Base-by-base conservation (phyloP, 768 basidiomycete species). In the Tulasnella sp. region DNA sequence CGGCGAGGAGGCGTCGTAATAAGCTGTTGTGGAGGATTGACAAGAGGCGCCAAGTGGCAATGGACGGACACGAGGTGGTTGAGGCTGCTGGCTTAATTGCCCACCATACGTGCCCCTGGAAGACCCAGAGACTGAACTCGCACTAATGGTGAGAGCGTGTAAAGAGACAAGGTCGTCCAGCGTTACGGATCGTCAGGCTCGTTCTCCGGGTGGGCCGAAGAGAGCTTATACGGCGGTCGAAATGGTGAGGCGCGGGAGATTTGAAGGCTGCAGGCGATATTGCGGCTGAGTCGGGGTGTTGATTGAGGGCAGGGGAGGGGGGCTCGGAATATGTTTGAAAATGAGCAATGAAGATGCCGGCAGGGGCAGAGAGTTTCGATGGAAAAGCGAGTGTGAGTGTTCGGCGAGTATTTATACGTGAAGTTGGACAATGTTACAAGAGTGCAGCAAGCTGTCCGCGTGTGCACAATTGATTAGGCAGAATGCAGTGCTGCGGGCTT, bases 401-500 rank as follows among this genome's bases (percentile, higher is more conserved):
- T 68, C 18, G 62, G 31, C 62, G 62, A 68, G 62, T 68, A 68
- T 36, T 68, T 68, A 68, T 68, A 68, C 31, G 62, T 36, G 62
- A 68, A 36, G 31, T 31, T 68, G 62, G 62, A 68, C 62, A 68
- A 68, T 68, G 36, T 68, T 68, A 36, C 62, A 68, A 36, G 62
- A 68, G 31, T 68, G 62, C 31, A 68, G 62, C 31, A 68, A 27
- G 62, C n/a, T 10, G 27, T 31, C 58, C 62, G 27, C 62, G 62
- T 68, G 62, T 68, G 62, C 62, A 68, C 62, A 68, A 68, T 36
- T 68, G 62, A 36, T 68, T 68, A 68, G 34, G 34, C 10, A 34
- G 62, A 31, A 68, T 68, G 62, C 62, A 68, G 62, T 68, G 62
- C 31, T 68, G 62, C 31, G 62, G 62, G 62, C 62, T 68, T 68